Evolutionary conservation across 179 eudicot genomes (phyloP).

Genomic region (Sideroxylon spinosum): DNA sequence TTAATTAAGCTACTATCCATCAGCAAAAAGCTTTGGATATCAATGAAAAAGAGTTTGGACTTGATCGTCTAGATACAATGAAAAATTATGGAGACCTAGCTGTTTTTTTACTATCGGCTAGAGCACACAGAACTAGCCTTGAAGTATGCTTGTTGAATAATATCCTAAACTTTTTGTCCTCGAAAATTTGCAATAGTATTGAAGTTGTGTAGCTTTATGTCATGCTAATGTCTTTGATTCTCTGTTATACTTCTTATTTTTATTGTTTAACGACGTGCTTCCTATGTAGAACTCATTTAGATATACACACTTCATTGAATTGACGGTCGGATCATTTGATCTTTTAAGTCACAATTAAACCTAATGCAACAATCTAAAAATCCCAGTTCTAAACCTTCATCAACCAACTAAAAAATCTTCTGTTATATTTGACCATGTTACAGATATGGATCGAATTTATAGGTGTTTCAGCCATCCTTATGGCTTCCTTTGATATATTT

Average conservation of each 20-base stretch:
- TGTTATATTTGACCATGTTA: not conserved
- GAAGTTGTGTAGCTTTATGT: not conserved
- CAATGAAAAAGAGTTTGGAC: conserved; percentile 85
- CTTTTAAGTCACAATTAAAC: not conserved
- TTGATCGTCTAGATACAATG: conserved; percentile 88
- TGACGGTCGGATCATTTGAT: not conserved
- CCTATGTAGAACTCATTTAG: not conserved
- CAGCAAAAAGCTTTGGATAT: conserved; percentile 86
- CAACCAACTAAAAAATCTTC: not conserved
- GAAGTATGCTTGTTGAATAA: conserved; percentile 40
- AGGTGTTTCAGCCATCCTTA: not conserved
- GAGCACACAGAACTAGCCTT: conserved; percentile 79
- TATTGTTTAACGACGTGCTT: too few species aligned
- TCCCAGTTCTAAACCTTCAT: not conserved
- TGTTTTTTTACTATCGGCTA: conserved; percentile 76
- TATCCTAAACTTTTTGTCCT: too few species aligned
- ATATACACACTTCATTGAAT: not conserved
- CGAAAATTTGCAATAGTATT: not conserved
- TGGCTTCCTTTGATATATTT: not conserved
- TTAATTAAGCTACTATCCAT: conserved; percentile 63
- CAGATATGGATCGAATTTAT: not conserved
- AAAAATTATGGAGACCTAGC: conserved; percentile 82
- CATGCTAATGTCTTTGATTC: not conserved
- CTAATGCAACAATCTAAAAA: not conserved
- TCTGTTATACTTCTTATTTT: not conserved